Conservation (phyloP, 208 protist genomes). For the Spironucleus salmonicida region DNA sequence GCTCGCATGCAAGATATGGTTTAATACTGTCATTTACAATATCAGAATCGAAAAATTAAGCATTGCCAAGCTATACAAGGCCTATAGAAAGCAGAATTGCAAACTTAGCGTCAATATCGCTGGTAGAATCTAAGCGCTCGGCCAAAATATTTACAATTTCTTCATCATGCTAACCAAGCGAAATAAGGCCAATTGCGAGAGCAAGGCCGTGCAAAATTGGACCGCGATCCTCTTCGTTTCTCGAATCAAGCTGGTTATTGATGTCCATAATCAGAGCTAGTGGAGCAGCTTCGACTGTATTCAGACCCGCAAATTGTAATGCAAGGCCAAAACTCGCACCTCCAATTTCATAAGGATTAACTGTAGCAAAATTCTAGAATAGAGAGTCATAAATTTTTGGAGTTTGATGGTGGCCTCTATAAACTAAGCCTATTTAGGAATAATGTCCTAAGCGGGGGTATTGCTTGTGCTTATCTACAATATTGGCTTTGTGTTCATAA, state of each 20-base stretch:
- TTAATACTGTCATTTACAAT: background rate
- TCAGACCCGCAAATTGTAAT: background rate
- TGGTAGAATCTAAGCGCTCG: background rate
- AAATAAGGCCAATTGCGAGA: background rate
- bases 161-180: background rate
- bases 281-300: background rate
- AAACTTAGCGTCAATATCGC: background rate
- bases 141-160: background rate
- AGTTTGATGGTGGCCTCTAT: background rate
- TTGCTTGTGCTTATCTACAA: background rate
- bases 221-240: background rate
- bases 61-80: background rate
- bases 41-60: background rate
- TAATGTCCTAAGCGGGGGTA: background rate
- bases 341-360: background rate
- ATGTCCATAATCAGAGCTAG: background rate
- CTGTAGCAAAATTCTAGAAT: background rate
- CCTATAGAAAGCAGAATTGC: background rate
- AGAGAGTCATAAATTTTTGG: background rate
- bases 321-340: background rate
- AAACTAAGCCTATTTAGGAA: background rate
- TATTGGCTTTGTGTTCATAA: background rate
- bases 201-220: background rate
- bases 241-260: background rate
- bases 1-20: background rate